A percentile compares a stretch with the other conserved stretches of the same genome.
phyloP scores from a whole-genome alignment of 768 basidiomycete species.

The Boletus vermiculosoides region DNA sequence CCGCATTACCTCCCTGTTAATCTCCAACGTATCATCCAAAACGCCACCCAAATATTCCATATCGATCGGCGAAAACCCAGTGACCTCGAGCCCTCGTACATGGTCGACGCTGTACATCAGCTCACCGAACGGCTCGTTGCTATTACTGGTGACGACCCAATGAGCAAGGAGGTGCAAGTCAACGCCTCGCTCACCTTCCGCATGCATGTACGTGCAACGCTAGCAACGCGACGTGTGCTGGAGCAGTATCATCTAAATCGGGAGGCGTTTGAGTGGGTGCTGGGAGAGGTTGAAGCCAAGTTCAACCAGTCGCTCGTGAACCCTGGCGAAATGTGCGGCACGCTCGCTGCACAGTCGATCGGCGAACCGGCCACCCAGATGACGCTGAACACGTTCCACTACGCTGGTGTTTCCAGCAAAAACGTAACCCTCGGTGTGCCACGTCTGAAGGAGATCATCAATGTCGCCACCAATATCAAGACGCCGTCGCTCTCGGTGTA shows the following conservation, averaged over 20 bases:
- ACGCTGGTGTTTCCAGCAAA: slow-evolving; percentile 99
- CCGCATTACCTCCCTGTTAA: slow-evolving; percentile 94
- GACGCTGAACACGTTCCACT: slow-evolving; percentile 99
- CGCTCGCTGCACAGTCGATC: slow-evolving; percentile 96
- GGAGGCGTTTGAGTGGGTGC: slow-evolving; percentile 97
- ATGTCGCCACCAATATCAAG: slow-evolving; percentile 98
- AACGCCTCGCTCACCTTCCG: slow-evolving; percentile 92
- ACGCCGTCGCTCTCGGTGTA: slow-evolving; percentile 96
- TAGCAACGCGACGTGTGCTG: slow-evolving; percentile 83
- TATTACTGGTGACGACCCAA: slow-evolving; percentile 79
- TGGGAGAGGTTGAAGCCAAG: slow-evolving; percentile 92
- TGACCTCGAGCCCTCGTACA: slow-evolving; percentile 85
- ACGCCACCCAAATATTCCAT: slow-evolving; percentile 94
- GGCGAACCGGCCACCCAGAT: slow-evolving; percentile 99
- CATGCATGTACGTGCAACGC: slow-evolving; percentile 88
- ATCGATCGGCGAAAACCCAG: slow-evolving; percentile 92
- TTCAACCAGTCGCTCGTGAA: slow-evolving; percentile 92
- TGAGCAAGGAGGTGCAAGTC: slow-evolving; percentile 75
- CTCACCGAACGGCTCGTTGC: slow-evolving; percentile 78
- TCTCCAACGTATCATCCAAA: slow-evolving; percentile 91
- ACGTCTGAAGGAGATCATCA: slow-evolving; percentile 98
- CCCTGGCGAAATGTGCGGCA: slow-evolving; percentile 99
- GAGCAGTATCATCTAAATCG: slow-evolving; percentile 85
- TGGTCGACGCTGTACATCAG: slow-evolving; percentile 75
- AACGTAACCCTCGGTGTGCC: slow-evolving; percentile 99